Percentiles rank a stretch among this genome's conserved stretches.
Conservation (phyloP, 768 basidiomycete species). For the Naganishia randhawae region DNA sequence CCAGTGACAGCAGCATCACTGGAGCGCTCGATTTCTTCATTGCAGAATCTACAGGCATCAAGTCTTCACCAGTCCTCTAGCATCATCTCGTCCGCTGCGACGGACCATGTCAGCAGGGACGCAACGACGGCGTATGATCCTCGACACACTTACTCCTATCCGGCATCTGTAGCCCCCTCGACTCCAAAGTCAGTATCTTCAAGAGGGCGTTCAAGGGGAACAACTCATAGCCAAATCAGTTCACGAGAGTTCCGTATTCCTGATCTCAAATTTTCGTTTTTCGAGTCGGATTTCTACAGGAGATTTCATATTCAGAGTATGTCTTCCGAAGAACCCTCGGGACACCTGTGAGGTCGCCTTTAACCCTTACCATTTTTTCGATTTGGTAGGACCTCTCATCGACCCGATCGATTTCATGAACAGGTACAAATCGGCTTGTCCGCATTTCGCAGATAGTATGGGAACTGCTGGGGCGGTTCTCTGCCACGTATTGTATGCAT, state of each 20-base stretch:
- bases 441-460: conserved; percentile 59
- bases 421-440: conserved; percentile 54
- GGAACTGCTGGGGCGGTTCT: conserved; percentile 72
- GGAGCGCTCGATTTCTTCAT: background rate
- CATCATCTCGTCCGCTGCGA: background rate
- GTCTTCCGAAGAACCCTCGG: conserved; percentile 31
- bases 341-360: background rate
- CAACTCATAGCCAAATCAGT: background rate
- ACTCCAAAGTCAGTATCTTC: conserved; percentile 70
- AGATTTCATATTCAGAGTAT: conserved; percentile 81
- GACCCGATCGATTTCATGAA: conserved; percentile 73
- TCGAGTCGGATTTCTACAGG: conserved; percentile 76
- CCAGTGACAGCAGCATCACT: background rate
- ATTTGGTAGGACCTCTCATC: conserved; percentile 68
- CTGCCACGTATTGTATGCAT: conserved; percentile 73
- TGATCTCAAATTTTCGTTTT: conserved; percentile 70
- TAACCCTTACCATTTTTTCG: background rate
- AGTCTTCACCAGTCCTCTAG: background rate
- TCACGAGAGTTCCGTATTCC: conserved; percentile 56
- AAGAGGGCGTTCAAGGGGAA: conserved; percentile 72
- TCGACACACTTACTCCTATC: background rate
- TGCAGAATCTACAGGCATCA: background rate
- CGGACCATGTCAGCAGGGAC: background rate
- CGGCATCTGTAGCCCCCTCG: background rate
- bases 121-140: background rate